Evolutionary conservation across 2,329 filamentous ascomycete genomes (phyloP).

Genomic region (Parasarocladium wereldwijsianum): DNA sequence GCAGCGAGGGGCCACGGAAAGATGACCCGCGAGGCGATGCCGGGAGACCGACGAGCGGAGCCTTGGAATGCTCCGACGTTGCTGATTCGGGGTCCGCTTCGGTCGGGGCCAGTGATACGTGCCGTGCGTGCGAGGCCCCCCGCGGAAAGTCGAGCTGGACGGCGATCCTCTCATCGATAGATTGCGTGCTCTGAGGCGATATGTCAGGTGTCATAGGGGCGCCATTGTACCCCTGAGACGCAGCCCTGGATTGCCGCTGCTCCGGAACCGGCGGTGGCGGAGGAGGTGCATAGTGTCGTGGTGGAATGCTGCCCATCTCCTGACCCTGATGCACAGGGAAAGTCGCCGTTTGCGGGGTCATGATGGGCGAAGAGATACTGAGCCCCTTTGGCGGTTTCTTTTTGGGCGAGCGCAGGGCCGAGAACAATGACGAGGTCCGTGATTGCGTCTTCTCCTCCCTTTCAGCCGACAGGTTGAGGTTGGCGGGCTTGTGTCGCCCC

Average conservation of each 20-base stretch:
- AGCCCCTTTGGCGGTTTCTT: slow-evolving; percentile 37
- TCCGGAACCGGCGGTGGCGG: slow-evolving; percentile 43
- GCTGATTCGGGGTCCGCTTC: slow-evolving; percentile 37
- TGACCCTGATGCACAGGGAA: slow-evolving; percentile 40
- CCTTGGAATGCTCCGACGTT: slow-evolving; percentile 33
- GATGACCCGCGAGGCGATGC: slow-evolving; percentile 1
- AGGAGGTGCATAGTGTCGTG: slow-evolving; percentile 43
- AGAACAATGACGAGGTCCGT: slow-evolving; percentile 42
- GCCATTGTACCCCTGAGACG: slow-evolving; percentile 14
- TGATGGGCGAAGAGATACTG: slow-evolving; percentile 49
- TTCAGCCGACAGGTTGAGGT: slow-evolving; percentile 28
- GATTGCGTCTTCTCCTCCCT: slow-evolving; percentile 38
- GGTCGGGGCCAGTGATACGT: slow-evolving; percentile 20
- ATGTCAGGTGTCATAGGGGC: slow-evolving; percentile 16
- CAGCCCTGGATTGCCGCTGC: slow-evolving; percentile 27
- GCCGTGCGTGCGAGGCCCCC: slow-evolving; percentile 12
- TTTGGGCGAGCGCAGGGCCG: slow-evolving; percentile 44
- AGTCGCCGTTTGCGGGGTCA: slow-evolving; percentile 46
- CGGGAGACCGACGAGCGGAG: slow-evolving; percentile 29
- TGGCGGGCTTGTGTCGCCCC: slow-evolving; percentile 31
- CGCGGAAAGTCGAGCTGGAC: slow-evolving; percentile 16
- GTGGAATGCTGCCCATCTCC: slow-evolving; percentile 43
- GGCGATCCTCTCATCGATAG: slow-evolving; percentile 42
- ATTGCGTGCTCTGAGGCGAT: slow-evolving; percentile 26
- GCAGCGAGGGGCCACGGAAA: slow-evolving; percentile 15